Evolutionary conservation across 345 rosid species (phyloP), one percentile per base, ranked within the genome.

Genomic region (Diplotaxis tenuifolia): DNA sequence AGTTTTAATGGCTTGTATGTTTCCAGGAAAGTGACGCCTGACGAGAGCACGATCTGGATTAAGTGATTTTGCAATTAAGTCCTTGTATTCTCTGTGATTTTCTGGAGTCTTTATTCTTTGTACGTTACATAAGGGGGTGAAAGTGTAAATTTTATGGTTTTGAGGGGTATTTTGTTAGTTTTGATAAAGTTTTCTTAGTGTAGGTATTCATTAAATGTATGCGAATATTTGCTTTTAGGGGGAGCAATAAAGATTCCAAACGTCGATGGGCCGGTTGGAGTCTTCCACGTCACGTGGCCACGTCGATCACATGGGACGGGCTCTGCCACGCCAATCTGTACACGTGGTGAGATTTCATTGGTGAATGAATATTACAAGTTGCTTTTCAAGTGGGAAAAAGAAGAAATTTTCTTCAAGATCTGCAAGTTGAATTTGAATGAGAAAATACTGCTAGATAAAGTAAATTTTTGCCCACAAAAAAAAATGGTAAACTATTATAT

Each of bases 151-250:
- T 25, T 3, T 25, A 25, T 25, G 2, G 28, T 25, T 25, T 2
- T 25, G 28, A 2, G 28, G 28, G 28, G 28, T 25, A 5, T 25
- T 25, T 2, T 25, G 28, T 25, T 25, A 25, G 4, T 25, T 25
- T 25, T 2, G 4, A 25, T 25, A 25, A 25, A 1, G 0, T 25
- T 25, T 25, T 25, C 28, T 25, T 25, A 25, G 28, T 2, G 28
- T 1, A 1, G 28, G 4, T 25, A 5, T 25, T 2, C 28, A 25
- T 25, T 25, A 25, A 25, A 25, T 25, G 28, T 25, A 2, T 25
- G 28, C 70, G 34, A 69, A 76, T 76, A 69, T 76, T 63, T 76
- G 66, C 75, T 76, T 70, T 76, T n/a, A n/a, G 29, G 58, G 20
- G 56, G 27, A 25, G 56, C 55, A 59, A 49, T 32, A 15, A 47